Evolutionary conservation across 2,329 filamentous ascomycete species (phyloP), one percentile per base, ranked within the genome.

Genomic region (Fusarium sp.): DNA sequence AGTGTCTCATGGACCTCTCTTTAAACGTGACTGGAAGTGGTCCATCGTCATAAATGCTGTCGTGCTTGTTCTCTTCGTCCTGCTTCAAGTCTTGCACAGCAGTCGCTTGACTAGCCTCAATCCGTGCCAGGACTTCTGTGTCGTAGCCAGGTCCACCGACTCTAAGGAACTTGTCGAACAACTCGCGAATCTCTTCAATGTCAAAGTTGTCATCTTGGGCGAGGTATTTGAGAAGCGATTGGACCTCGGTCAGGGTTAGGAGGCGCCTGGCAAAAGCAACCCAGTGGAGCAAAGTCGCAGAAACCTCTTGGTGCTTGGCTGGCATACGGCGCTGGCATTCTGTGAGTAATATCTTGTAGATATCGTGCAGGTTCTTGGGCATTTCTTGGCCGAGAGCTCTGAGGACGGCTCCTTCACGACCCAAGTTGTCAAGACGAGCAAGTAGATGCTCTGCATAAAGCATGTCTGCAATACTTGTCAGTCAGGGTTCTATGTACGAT

Each of bases 371-470:
- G 1, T 59, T 68, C 1, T 71, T 63, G 7, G 81, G 75, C 4
- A 77, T 45, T 0, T 73, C 59, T 22, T 76, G 73, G 1, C 76
- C 67, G 0, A 83, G 56, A 4, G 75, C 63, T n/a, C 79, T 73
- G 3, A 81, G 69, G 1, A 81, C 76, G 0, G 79, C 78, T 9
- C 77, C 75, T 54, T 82, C 80, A 0, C 81, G 77, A 3, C 79
- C 78, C 2, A 83, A 69, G 12, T 73, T 64, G 12, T 80, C 74
- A 7, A 83, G 65, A 0, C 78, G 70, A 11, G 66, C 45, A 0
- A 83, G 72, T 31, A 82, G 73, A n/a, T 82, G 80, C 29, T 83
- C 78, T 0, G 79, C 78, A 36, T 82, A 83, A 2, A 82, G 73
- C 71, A 83, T 77, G 27, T 78, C 79, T 81, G 2, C 14, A 1